phyloP scores from a whole-genome alignment of 257 asterid genomes.

The Linaria vulgaris region DNA sequence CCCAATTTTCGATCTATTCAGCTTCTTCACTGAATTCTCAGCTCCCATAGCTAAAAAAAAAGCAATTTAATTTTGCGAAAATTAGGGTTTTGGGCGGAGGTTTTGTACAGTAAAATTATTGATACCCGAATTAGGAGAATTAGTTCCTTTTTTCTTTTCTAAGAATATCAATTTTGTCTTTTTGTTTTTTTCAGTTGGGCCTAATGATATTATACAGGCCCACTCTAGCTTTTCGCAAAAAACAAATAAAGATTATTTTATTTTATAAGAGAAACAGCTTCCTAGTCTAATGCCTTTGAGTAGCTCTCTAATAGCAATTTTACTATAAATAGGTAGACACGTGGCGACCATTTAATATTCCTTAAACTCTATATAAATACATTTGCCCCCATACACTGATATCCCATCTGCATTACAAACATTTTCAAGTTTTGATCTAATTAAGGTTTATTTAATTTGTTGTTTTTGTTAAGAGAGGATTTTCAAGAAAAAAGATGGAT shows the following conservation, averaged over 20 bases:
- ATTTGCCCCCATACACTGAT: not conserved
- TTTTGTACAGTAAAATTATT: not conserved
- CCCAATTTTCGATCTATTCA: constrained; percentile 24
- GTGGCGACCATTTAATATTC: not conserved
- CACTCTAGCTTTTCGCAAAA: not conserved
- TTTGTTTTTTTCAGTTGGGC: not conserved
- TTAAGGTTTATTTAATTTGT: not conserved
- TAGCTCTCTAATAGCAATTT: constrained; percentile 5
- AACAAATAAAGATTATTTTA: not conserved
- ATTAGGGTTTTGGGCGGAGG: constrained; percentile 3
- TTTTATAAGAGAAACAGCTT: not conserved
- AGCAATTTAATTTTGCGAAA: not conserved
- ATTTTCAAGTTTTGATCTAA: not conserved
- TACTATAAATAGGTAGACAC: not conserved
- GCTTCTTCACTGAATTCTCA: constrained; percentile 29
- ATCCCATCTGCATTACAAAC: not conserved
- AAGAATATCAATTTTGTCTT: no score
- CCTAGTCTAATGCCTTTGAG: constrained; percentile 11
- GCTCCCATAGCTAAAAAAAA: constrained; percentile 28
- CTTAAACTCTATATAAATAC: not conserved
- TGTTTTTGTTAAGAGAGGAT: not conserved
- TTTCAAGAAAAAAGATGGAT: constrained; percentile 35
- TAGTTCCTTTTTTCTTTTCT: no score
- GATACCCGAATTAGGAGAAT: constrained; percentile 4
- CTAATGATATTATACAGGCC: no score